Conservation (phyloP, 2,329 filamentous ascomycete species). For the Monilinia aucupariae region DNA sequence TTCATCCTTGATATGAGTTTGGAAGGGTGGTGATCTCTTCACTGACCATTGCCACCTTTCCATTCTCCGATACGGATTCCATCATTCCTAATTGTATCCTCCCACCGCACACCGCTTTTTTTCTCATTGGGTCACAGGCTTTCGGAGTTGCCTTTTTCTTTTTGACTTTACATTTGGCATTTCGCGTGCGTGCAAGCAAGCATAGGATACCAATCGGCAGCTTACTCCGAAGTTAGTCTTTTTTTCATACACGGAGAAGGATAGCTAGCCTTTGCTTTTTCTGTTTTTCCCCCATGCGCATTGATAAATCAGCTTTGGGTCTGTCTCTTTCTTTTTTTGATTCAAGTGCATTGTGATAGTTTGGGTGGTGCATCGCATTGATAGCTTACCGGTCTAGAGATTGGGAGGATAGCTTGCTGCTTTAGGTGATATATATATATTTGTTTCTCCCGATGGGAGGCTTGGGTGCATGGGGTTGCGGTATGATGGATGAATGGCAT, state of each 20-base stretch:
- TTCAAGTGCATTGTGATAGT: conserved; percentile 10
- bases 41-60: neutral
- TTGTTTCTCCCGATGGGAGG: neutral
- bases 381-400: conserved; percentile 15
- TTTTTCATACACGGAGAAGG: conserved; percentile 12
- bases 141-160: neutral
- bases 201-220: conserved; percentile 10
- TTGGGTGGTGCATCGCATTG: conserved; percentile 5
- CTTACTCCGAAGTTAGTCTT: conserved; percentile 9
- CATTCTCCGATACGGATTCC: neutral
- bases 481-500: neutral
- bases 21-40: neutral
- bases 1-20: neutral
- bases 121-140: neutral
- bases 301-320: neutral
- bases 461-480: neutral
- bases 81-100: conserved; percentile 1
- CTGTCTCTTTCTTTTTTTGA: neutral
- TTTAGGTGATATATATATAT: neutral
- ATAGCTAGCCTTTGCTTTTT: conserved; percentile 16
- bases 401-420: conserved; percentile 18
- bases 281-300: neutral
- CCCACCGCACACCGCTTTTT: neutral
- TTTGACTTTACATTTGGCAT: neutral
- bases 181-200: neutral